Evolutionary conservation across 2,329 filamentous ascomycete species (phyloP).

Genomic region (Venturia nashicola): DNA sequence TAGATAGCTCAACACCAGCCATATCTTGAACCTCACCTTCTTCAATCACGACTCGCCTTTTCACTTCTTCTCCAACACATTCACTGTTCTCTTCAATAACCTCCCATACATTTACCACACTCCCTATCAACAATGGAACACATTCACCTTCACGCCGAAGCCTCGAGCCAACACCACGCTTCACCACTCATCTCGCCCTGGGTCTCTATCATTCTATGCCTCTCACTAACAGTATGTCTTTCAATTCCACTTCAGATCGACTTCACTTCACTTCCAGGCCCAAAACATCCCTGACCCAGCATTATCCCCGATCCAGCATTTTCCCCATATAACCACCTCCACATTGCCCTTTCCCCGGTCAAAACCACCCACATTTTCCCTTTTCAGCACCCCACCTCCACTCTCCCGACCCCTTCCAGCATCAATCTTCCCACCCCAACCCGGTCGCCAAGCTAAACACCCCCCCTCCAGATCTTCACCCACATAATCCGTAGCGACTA

Average conservation of each 20-base stretch:
- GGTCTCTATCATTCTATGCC: not conserved
- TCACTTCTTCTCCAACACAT: not conserved
- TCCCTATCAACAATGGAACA: not conserved
- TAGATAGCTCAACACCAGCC: too few relatives aligned
- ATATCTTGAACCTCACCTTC: not conserved
- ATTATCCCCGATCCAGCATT: too few relatives aligned
- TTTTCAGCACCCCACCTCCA: not conserved
- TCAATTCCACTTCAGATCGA: not conserved
- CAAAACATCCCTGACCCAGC: too few relatives aligned
- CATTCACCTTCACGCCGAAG: not conserved
- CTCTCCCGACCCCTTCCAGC: not conserved
- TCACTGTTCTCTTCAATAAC: not conserved
- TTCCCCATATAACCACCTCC: not conserved
- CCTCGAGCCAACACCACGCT: not conserved
- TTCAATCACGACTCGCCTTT: not conserved
- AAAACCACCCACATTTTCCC: not conserved
- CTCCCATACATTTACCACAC: not conserved
- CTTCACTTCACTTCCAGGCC: not conserved
- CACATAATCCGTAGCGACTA: conserved; percentile 55
- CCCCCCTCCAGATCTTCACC: conserved; percentile 9
- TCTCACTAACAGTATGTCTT: conserved; percentile 1
- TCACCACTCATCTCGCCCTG: not conserved
- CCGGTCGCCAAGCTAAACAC: too few relatives aligned
- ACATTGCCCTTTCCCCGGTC: not conserved
- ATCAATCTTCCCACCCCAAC: not conserved